Conservation (phyloP, 768 basidiomycete genomes). For the Amanita rimosa region DNA sequence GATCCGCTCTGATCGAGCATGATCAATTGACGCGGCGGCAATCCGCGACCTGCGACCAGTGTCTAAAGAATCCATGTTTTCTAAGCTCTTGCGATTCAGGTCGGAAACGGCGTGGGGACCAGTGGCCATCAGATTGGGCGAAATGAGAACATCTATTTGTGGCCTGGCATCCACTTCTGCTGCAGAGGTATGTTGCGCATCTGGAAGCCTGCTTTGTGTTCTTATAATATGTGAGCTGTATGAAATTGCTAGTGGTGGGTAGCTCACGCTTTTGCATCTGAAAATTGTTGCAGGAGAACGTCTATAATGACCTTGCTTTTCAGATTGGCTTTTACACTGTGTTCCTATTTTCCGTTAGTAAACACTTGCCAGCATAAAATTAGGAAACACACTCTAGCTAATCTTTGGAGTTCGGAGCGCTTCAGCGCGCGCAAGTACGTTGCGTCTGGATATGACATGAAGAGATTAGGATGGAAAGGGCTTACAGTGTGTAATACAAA, state of each 20-base stretch:
- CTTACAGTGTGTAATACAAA: not conserved
- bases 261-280: not conserved
- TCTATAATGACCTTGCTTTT: slow-evolving; percentile 13
- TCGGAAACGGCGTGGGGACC: not conserved
- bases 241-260: not conserved
- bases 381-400: slow-evolving; percentile 11
- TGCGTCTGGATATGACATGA: slow-evolving; percentile 4
- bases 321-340: slow-evolving; percentile 13
- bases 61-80: not conserved
- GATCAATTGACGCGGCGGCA: not conserved
- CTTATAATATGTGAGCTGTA: not conserved
- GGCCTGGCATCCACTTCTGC: no score
- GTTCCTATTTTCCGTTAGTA: slow-evolving; percentile 7
- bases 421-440: slow-evolving; percentile 6
- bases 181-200: not conserved
- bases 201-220: not conserved
- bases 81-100: not conserved
- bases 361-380: not conserved
- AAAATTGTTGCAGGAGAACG: slow-evolving; percentile 7
- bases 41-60: not conserved
- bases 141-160: not conserved
- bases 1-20: no score
- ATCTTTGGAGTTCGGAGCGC: slow-evolving; percentile 10
- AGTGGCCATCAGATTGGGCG: not conserved
- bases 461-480: not conserved